phyloP scores from a whole-genome alignment of 495 filamentous ascomycete species.

The Cairneyella variabilis region DNA sequence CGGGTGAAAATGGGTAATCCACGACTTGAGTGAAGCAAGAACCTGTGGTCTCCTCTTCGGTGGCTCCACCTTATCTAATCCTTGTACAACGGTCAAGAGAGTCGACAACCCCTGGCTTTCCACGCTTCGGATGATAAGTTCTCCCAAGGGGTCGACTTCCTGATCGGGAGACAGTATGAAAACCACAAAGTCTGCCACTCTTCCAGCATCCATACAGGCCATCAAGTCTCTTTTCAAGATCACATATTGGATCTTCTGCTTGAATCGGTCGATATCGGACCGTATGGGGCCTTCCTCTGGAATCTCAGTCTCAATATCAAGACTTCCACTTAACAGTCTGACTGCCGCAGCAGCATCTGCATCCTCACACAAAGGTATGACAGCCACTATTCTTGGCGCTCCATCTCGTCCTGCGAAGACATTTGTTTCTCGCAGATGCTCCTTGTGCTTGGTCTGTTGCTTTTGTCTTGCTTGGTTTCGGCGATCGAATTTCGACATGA shows the following conservation, averaged over 20 bases:
- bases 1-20: slow-evolving; percentile 90
- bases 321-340: slow-evolving; percentile 63
- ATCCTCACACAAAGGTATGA: slow-evolving; percentile 77
- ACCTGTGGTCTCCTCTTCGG: slow-evolving; percentile 73
- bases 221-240: slow-evolving; percentile 67
- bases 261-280: slow-evolving; percentile 80
- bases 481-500: slow-evolving; percentile 95
- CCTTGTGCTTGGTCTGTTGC: slow-evolving; percentile 73
- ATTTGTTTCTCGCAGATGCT: slow-evolving; percentile 68
- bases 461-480: slow-evolving; percentile 89
- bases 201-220: slow-evolving; percentile 76
- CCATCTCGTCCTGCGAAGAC: slow-evolving; percentile 82
- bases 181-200: slow-evolving; percentile 84
- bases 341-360: slow-evolving; percentile 65
- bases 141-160: slow-evolving; percentile 79
- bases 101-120: slow-evolving; percentile 93
- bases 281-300: slow-evolving; percentile 53
- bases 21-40: slow-evolving; percentile 76
- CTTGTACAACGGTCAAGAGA: slow-evolving; percentile 73
- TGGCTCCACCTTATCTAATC: slow-evolving; percentile 70
- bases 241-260: slow-evolving; percentile 86
- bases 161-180: slow-evolving; percentile 74
- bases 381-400: slow-evolving; percentile 86
- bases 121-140: slow-evolving; percentile 76
- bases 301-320: slow-evolving; percentile 71